Base-by-base conservation (phyloP, 2,329 filamentous ascomycete species). In the Neofusicoccum sp. region DNA sequence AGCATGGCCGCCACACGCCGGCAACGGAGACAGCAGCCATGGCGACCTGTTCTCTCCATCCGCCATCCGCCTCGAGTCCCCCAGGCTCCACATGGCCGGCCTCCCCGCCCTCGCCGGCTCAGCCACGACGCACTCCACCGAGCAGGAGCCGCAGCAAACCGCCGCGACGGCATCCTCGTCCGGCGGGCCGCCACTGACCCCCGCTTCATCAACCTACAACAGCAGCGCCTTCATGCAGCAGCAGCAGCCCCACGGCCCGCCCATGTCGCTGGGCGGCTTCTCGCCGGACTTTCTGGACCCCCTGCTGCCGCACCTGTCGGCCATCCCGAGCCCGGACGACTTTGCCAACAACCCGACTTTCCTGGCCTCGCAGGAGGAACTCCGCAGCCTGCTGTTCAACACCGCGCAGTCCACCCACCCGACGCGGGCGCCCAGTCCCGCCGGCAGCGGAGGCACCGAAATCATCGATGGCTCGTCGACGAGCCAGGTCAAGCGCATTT, bases 291-390 rank as follows among this genome's bases (percentile, higher is more conserved):
- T 58, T n/a, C 54, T 58, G 54, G 54, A 43, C 12, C 37, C 50
- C 7, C 41, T 43, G 41, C 41, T 43, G 14, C 6, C 41, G 41
- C 41, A 43, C 14, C 14, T n/a, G 4, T 43, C 12, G 14, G 41
- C 41, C 14, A 29, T 58, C n/a, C 50, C 37, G 28, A 58, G 54
- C 41, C 54, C 54, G 16, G 71, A 73, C 52, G 70, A 71, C 34
- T 71, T 72, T 45, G 68, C 69, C 2, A 68, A 67, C 39, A 67
- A 74, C 63, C 69, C 71, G 2, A 67, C 67, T 36, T 74, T 73
- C 56, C 49, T 73, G 22, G 71, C 70, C 14, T 73, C 71, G 1
- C 70, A 73, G 48, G 70, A 74, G 52, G 66, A 71, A 34, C 50
- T 73, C 12, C 66, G 71, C 11, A 66, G 66, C 11, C 63, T 73